Percentiles rank a stretch among this genome's conserved stretches.
Conservation (phyloP, 2,329 filamentous ascomycete genomes). For the Aspergillus sp. region DNA sequence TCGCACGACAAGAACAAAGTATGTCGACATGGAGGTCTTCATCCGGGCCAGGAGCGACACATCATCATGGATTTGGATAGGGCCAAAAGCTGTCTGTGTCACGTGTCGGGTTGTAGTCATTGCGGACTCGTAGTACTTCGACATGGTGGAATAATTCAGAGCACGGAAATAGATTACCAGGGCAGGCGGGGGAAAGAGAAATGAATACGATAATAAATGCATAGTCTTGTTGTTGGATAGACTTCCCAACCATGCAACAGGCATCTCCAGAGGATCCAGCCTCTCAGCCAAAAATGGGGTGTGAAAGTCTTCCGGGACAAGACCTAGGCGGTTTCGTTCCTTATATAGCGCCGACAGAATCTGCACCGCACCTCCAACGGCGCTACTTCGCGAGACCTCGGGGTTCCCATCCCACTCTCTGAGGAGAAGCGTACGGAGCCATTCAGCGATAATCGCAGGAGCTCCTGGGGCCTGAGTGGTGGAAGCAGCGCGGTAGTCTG, state of each 20-base stretch:
- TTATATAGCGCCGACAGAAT: slow-evolving; percentile 65
- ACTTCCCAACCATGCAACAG: slow-evolving; percentile 61
- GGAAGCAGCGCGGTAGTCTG: slow-evolving; percentile 1
- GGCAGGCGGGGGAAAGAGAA: slow-evolving; percentile 64
- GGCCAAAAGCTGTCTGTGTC: slow-evolving; percentile 37
- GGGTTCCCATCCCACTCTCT: slow-evolving; percentile 73
- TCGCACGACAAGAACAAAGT: slow-evolving; percentile 61
- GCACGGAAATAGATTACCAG: slow-evolving; percentile 78
- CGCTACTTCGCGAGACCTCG: slow-evolving; percentile 59
- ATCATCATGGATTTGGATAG: slow-evolving; percentile 47
- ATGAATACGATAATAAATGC: slow-evolving; percentile 73
- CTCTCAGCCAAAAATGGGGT: slow-evolving; percentile 68
- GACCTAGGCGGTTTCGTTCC: slow-evolving; percentile 58
- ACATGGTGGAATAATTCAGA: slow-evolving; percentile 83
- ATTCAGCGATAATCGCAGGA: slow-evolving; percentile 34
- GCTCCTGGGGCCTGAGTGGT: slow-evolving; percentile 16
- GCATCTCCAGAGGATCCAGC: slow-evolving; percentile 66
- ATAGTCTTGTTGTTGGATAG: slow-evolving; percentile 53
- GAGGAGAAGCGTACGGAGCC: slow-evolving; percentile 58
- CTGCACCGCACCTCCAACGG: slow-evolving; percentile 68
- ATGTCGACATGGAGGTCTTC: slow-evolving; percentile 59
- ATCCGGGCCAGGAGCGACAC: slow-evolving; percentile 56
- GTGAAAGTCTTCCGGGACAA: slow-evolving; percentile 62
- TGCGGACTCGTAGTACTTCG: slow-evolving; percentile 64
- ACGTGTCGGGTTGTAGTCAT: slow-evolving; percentile 40